A percentile compares a stretch with the other conserved stretches of the same genome.
These are phyloP conservation scores for Tephrocybe sp. DNA, from an alignment of 768 basidiomycete genomes.

Conservation along the genomic window DNA sequence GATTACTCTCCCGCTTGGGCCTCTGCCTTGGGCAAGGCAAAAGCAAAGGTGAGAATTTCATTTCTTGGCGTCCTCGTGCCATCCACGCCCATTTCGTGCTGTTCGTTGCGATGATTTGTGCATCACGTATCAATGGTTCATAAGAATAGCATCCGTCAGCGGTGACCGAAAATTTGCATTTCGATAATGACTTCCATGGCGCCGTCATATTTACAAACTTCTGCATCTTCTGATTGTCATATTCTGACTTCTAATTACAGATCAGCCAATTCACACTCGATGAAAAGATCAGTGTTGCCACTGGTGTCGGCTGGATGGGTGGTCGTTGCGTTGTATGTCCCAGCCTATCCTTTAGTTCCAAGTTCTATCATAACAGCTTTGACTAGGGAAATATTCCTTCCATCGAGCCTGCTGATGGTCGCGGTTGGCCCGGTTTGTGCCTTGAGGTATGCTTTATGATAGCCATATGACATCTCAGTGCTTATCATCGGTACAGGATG, in stretches of 20 bases:
- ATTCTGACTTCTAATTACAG: slow-evolving; percentile 25
- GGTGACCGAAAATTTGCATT: too few species aligned
- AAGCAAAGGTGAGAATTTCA: slow-evolving; percentile 40
- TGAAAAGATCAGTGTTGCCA: slow-evolving; percentile 62
- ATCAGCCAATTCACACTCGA: slow-evolving; percentile 51
- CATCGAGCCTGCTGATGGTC: slow-evolving; percentile 37
- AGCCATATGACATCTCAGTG: not conserved
- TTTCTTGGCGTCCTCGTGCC: slow-evolving; percentile 1
- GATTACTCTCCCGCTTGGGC: slow-evolving; percentile 58
- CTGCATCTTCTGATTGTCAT: not conserved
- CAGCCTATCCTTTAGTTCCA: not conserved
- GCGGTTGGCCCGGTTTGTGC: slow-evolving; percentile 68
- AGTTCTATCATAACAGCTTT: not conserved
- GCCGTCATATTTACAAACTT: not conserved
- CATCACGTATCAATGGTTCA: too few species aligned
- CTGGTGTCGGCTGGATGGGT: slow-evolving; percentile 63
- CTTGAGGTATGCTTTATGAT: slow-evolving; percentile 48
- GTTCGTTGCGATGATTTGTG: too few species aligned
- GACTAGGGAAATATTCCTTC: slow-evolving; percentile 54
- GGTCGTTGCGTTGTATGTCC: slow-evolving; percentile 64
- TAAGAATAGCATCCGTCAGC: too few species aligned
- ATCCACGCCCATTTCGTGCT: too few species aligned
- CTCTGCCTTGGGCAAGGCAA: slow-evolving; percentile 56
- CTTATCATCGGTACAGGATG: slow-evolving; percentile 39
- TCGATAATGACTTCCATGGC: not conserved